phyloP scores from a whole-genome alignment of 192 early-diverging fungal species.

The Coemansia umbellata region DNA sequence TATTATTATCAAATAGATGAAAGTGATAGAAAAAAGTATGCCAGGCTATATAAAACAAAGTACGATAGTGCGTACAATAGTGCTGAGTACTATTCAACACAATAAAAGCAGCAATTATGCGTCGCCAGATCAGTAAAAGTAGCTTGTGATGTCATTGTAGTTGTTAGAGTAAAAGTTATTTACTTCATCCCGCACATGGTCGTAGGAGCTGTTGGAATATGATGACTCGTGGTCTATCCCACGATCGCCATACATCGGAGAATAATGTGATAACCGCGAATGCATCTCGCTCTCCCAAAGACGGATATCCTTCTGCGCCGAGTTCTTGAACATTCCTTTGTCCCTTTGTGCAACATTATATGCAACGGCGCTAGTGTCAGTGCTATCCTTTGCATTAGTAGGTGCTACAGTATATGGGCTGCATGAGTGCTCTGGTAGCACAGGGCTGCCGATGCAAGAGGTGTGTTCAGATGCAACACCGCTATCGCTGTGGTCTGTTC shows the following conservation, averaged over 20 bases:
- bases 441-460: not conserved
- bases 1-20: no score
- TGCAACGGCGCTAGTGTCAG: not conserved
- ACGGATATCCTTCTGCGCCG: conserved; percentile 16
- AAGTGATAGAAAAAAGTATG: no score
- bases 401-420: not conserved
- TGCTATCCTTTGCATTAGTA: not conserved
- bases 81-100: no score
- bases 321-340: conserved; percentile 22
- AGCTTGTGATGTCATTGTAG: conserved; percentile 29
- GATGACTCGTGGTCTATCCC: conserved; percentile 9
- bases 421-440: not conserved
- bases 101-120: not conserved
- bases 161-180: conserved; percentile 23
- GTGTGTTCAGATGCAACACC: conserved; percentile 18
- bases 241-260: conserved; percentile 16
- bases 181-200: conserved; percentile 8
- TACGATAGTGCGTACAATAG: no score
- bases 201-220: conserved; percentile 19
- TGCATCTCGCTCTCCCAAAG: conserved; percentile 46
- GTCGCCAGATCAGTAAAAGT: conserved; percentile 36
- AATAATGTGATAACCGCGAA: conserved; percentile 7
- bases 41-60: no score
- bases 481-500: conserved; percentile 1
- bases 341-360: not conserved